These are phyloP conservation scores for Podosphaera aphanis DNA, from an alignment of 2,329 filamentous ascomycete genomes.

Conservation along the genomic window DNA sequence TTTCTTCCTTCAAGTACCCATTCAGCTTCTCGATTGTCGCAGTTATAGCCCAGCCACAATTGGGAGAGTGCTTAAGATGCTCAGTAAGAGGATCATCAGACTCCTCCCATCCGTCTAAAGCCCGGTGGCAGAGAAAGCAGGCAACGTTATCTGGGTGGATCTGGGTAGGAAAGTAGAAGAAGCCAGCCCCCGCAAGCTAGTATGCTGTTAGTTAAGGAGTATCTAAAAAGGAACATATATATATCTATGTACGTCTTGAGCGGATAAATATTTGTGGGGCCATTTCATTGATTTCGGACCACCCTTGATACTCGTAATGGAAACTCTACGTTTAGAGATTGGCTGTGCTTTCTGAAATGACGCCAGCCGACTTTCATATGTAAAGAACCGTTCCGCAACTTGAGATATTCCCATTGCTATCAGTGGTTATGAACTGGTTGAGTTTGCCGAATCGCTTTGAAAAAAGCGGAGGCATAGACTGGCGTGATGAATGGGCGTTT, in stretches of 20 bases:
- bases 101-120: conserved; percentile 78
- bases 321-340: conserved; percentile 44
- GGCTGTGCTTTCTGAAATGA: conserved; percentile 50
- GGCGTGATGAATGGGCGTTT: no score
- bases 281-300: conserved; percentile 38
- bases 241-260: conserved; percentile 31
- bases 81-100: conserved; percentile 65
- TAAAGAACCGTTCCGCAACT: conserved; percentile 27
- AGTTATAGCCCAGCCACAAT: conserved; percentile 73
- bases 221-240: not conserved
- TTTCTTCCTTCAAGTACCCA: conserved; percentile 39
- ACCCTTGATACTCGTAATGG: conserved; percentile 34
- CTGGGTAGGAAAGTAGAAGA: conserved; percentile 61
- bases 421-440: not conserved
- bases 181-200: conserved; percentile 73
- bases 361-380: conserved; percentile 52
- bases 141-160: conserved; percentile 65
- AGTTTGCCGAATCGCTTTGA: not conserved
- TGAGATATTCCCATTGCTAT: conserved; percentile 9
- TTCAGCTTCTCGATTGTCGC: conserved; percentile 36
- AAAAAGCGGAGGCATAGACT: no score
- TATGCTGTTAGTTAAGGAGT: conserved; percentile 4
- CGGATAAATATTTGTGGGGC: conserved; percentile 50
- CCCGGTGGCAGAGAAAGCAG: conserved; percentile 69
- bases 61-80: conserved; percentile 59